These are phyloP conservation scores for Phytopythium montanum DNA, from an alignment of 352 stramenopile genomes.

Conservation along the genomic window DNA sequence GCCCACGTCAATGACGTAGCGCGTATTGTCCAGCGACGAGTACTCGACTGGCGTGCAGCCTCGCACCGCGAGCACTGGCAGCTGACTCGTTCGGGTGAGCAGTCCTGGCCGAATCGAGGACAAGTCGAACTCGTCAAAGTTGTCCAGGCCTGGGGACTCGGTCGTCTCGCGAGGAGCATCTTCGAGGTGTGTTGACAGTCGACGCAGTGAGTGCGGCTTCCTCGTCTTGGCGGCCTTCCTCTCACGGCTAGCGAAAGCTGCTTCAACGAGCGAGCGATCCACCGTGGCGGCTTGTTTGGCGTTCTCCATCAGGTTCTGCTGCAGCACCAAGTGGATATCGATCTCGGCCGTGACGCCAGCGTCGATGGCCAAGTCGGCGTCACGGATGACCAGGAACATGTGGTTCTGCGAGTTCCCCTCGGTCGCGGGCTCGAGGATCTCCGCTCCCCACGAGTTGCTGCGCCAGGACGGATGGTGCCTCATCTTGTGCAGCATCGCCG, in stretches of 20 bases:
- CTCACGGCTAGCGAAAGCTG: slow-evolving; percentile 63
- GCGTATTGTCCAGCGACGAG: slow-evolving; percentile 73
- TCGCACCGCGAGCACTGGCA: slow-evolving; percentile 62
- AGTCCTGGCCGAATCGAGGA: slow-evolving; percentile 53
- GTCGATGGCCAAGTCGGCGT: slow-evolving; percentile 57
- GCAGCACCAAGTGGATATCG: slow-evolving; percentile 66
- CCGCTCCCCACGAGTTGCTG: slow-evolving; percentile 80
- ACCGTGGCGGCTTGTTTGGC: slow-evolving; percentile 29
- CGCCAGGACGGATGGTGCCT: slow-evolving; percentile 75
- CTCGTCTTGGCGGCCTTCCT: slow-evolving; percentile 50
- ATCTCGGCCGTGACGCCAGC: slow-evolving; percentile 52
- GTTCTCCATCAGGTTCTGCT: slow-evolving; percentile 38
- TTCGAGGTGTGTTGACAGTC: slow-evolving; percentile 37
- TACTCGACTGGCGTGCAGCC: slow-evolving; percentile 83
- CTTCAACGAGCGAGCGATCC: slow-evolving; percentile 41
- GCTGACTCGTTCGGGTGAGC: slow-evolving; percentile 35
- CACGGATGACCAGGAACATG: slow-evolving; percentile 74
- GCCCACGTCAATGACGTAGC: slow-evolving; percentile 84
- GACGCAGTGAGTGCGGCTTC: slow-evolving; percentile 27
- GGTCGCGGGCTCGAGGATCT: slow-evolving; percentile 32
- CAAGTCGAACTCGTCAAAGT: slow-evolving; percentile 75
- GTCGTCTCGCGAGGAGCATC: slow-evolving; percentile 31
- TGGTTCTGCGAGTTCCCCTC: slow-evolving; percentile 52
- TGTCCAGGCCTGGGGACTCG: slow-evolving; percentile 54
- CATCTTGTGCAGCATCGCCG: slow-evolving; percentile 62